Evolutionary conservation across 441 rosid genomes (phyloP).

Genomic region (Capsella rubella): DNA sequence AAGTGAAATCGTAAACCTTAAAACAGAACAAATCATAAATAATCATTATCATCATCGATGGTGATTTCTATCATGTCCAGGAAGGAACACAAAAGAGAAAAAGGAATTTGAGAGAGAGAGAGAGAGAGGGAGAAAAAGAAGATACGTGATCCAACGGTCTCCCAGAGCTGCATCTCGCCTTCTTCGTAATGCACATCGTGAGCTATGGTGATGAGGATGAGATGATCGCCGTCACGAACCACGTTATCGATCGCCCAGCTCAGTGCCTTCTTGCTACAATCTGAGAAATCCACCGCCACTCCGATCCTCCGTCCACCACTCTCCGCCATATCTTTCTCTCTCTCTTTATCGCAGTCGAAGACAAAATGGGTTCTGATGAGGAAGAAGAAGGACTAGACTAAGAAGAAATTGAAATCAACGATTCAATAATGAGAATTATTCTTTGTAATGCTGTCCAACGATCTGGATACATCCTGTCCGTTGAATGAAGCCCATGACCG

Average conservation of each 20-base stretch:
- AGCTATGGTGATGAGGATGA: constrained; percentile 65
- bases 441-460: constrained; percentile 18
- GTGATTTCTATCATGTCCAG: not conserved
- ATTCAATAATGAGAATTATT: not conserved
- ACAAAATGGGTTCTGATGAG: constrained; percentile 22
- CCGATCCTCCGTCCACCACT: constrained; percentile 68
- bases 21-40: not conserved
- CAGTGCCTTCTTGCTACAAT: constrained; percentile 79
- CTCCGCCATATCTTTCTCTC: constrained; percentile 53
- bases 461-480: constrained; percentile 4
- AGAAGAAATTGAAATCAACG: not conserved
- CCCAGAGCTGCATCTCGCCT: constrained; percentile 97
- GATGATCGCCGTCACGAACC: constrained; percentile 74
- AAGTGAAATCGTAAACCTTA: too few relatives aligned
- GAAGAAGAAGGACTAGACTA: not conserved
- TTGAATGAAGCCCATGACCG: constrained; percentile 16
- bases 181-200: constrained; percentile 69
- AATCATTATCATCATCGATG: not conserved
- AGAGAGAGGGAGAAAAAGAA: not conserved
- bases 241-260: constrained; percentile 89
- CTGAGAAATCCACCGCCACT: constrained; percentile 94
- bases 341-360: constrained; percentile 20
- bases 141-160: constrained; percentile 83
- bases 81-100: not conserved
- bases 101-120: not conserved